These are phyloP conservation scores for Dioszegia hungarica DNA, from an alignment of 768 basidiomycete genomes.

Conservation along the genomic window DNA sequence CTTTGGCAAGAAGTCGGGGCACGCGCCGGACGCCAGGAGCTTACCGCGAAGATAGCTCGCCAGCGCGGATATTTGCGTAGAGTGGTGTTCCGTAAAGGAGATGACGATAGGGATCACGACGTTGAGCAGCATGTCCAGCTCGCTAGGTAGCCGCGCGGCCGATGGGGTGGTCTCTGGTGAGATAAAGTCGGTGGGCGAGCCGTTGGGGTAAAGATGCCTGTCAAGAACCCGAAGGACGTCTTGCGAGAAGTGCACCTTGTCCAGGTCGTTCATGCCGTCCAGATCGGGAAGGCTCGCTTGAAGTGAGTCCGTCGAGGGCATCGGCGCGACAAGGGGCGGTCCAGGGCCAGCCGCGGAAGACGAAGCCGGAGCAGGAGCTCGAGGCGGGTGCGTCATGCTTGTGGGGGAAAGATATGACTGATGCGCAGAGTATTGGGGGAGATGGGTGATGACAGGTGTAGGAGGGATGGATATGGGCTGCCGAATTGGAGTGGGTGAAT, in stretches of 20 bases:
- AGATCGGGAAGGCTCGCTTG: slow-evolving; percentile 45
- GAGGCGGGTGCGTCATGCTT: neutral
- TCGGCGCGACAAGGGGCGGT: neutral
- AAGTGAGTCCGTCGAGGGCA: neutral
- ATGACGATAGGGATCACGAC: slow-evolving; percentile 60
- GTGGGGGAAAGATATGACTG: neutral
- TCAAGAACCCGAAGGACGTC: slow-evolving; percentile 80
- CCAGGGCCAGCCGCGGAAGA: neutral
- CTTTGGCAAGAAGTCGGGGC: slow-evolving; percentile 57
- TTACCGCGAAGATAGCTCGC: slow-evolving; percentile 72
- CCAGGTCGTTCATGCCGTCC: slow-evolving; percentile 55
- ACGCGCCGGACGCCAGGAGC: slow-evolving; percentile 62
- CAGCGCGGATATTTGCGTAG: slow-evolving; percentile 58
- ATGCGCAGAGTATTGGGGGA: neutral
- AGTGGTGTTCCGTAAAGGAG: slow-evolving; percentile 40
- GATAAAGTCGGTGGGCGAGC: slow-evolving; percentile 44
- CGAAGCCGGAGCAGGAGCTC: neutral
- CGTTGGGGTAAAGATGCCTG: slow-evolving; percentile 51
- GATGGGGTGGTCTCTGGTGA: slow-evolving; percentile 43
- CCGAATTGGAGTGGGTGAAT: slow-evolving; percentile 58
- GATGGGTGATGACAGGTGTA: neutral
- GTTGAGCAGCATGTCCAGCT: slow-evolving; percentile 59
- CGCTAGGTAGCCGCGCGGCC: slow-evolving; percentile 54
- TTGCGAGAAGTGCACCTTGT: slow-evolving; percentile 71
- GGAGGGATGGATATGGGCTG: slow-evolving; percentile 59